Evolutionary conservation across 768 basidiomycete species (phyloP), one percentile per base, ranked within the genome.

Genomic region (Russula vinacea): DNA sequence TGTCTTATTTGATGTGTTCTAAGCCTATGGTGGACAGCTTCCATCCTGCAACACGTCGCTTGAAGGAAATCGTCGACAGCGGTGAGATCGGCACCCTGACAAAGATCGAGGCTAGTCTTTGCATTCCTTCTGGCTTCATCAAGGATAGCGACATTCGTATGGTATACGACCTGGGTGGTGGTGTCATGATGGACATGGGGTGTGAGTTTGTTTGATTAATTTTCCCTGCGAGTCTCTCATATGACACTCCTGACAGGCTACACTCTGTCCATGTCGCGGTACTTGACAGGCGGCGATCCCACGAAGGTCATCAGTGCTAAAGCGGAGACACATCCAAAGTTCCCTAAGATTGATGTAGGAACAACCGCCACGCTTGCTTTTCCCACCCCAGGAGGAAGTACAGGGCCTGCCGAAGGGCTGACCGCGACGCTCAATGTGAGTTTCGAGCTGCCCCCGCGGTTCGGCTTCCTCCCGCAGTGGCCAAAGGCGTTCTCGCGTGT

Each of bases 101-200:
- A 65, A 77, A 77, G 62, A 77, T 83, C 0, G 70, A 76, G 9
- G 78, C 78, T 1, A 33, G 67, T n/a, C 71, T 86, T 39, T 66
- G 73, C 0, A 0, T 81, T 2, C 79, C 81, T 1, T 65, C 66
- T 26, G 77, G 77, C 3, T 24, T 72, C 29, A 2, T 81, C 14
- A 57, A 68, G 10, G 73, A 74, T 2, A 74, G 73, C 50, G 77
- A 86, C 68, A 82, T 87, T 56, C 77, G 84, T 16, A 79, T 78
- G 75, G 68, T 79, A 26, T 85, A 80, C 61, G 76, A 78, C 6
- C 70, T 87, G 2, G 83, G 84, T 9, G 86, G 85, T 1, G 85
- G 86, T 9, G 75, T 78, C 3, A 71, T 82, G 69, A 86, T 87
- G 85, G 87, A 87, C 69, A 75, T 82, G 70, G 84, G 84, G 58